Evolutionary conservation across 1,139 yeast genomes (phyloP), one percentile per base, ranked within the genome.

Genomic region (Hansenula sp.): DNA sequence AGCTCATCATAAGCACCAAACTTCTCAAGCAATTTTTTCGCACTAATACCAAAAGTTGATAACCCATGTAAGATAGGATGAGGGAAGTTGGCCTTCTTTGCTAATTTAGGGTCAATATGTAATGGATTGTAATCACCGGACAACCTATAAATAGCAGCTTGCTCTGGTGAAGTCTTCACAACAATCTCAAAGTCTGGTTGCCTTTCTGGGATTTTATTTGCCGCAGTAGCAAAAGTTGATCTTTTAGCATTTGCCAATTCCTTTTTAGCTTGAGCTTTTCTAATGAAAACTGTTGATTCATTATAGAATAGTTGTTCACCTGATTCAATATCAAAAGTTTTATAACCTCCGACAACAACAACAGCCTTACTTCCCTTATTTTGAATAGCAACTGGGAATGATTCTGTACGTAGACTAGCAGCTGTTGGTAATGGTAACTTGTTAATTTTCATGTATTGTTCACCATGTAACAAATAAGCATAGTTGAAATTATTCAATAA

Each of bases 71-170:
- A 76, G 58, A 93, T 93, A 47, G 98, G 99, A 50, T 72, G 70
- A 41, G 83, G 83, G 68, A 91, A 93, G 52, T 85, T 85, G 45
- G 95, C 98, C 49, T 89, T 89, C 53, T 84, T 79, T 28, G 98
- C 97, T 67, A 91, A 86, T 36, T 67, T 73, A 32, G 98, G 97
- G 67, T 93, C 98, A 63, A 93, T 84, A 69, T 93, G 99, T 58
- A 93, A 77, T 52, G 98, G 98, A 67, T 93, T 93, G 67, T 82
- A 83, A 71, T 93, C 99, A 49, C 97, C 98, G 51, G 93, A 84
- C 51, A 93, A 74, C 65, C 98, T 80, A 72, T 93, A 93, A 49
- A 91, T 69, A 13, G 96, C 89, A 44, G 98, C 98, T 65, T 82
- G 88, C 63, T 90, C 87, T 45, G 69, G 74, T 38, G 76, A 65